These are phyloP conservation scores for Lactifluus echinatus DNA, from an alignment of 768 basidiomycete species.

Conservation along the genomic window DNA sequence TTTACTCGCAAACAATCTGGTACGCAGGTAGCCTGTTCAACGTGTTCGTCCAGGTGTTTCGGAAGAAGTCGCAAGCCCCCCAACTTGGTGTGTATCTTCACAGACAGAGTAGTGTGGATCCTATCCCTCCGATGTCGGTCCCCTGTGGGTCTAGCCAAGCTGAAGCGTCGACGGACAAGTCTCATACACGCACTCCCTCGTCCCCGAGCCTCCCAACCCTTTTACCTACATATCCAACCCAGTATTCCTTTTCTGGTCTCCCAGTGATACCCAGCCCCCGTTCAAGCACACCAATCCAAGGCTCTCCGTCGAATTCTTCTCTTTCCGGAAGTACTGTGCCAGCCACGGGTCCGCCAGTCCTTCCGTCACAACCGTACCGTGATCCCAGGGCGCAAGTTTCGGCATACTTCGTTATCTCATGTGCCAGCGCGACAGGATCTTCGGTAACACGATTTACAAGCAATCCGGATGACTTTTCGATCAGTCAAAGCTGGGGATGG, in stretches of 20 bases:
- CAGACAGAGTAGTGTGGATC: conserved; percentile 73
- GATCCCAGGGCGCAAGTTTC: conserved; percentile 63
- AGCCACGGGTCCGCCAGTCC: conserved; percentile 35
- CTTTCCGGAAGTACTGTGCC: conserved; percentile 25
- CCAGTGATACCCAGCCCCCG: conserved; percentile 11
- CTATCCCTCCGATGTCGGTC: conserved; percentile 63
- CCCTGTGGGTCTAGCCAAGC: conserved; percentile 27
- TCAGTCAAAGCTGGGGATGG: conserved; percentile 94
- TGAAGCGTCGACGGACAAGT: neutral
- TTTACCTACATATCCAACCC: conserved; percentile 3
- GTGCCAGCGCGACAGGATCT: conserved; percentile 72
- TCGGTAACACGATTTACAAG: conserved; percentile 79
- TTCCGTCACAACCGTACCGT: conserved; percentile 62
- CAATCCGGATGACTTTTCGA: conserved; percentile 74
- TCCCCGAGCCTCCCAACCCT: neutral
- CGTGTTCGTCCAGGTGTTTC: conserved; percentile 81
- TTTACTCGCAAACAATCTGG: conserved; percentile 83
- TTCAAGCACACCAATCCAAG: conserved; percentile 14
- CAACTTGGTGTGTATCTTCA: conserved; percentile 89
- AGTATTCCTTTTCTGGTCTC: conserved; percentile 18
- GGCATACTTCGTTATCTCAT: conserved; percentile 79
- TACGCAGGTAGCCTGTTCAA: conserved; percentile 86
- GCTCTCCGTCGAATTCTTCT: conserved; percentile 18
- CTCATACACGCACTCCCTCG: conserved; percentile 1
- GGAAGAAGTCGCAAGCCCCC: conserved; percentile 52